Evolutionary conservation across 257 asterid species (phyloP).

Genomic region (Striga asiatica): DNA sequence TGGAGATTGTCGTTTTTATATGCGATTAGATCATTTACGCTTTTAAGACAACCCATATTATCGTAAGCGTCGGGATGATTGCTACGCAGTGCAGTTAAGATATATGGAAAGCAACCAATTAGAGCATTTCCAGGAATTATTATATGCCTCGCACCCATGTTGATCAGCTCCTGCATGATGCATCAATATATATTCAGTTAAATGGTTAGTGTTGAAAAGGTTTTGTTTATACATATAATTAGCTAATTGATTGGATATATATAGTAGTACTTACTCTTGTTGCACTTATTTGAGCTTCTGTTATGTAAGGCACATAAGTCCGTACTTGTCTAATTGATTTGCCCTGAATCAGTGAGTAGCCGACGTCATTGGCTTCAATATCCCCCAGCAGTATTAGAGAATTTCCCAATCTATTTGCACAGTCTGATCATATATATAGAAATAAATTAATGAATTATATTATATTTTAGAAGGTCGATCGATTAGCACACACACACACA

Average conservation of each 20-base stretch:
- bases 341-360: conserved; percentile 1
- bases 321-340: conserved; percentile 16
- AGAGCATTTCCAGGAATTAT: conserved; percentile 10
- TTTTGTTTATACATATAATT: too few relatives aligned
- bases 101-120: conserved; percentile 13
- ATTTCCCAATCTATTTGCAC: background rate
- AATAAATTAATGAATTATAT: background rate
- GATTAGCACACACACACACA: too few relatives aligned
- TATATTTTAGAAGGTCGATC: background rate
- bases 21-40: background rate
- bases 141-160: conserved; percentile 16
- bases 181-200: too few relatives aligned
- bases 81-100: background rate
- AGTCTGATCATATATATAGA: background rate
- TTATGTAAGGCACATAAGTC: conserved; percentile 14
- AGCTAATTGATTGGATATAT: too few relatives aligned
- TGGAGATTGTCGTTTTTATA: background rate
- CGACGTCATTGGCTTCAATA: conserved; percentile 21
- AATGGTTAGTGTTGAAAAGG: too few relatives aligned
- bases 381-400: conserved; percentile 22
- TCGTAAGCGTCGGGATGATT: background rate
- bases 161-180: background rate
- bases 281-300: background rate
- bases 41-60: background rate
- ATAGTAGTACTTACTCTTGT: conserved; percentile 11